A percentile compares a stretch with the other conserved stretches of the same genome.
These are phyloP conservation scores for Paraphoma sp. DNA, from an alignment of 2,329 filamentous ascomycete genomes.

Conservation along the genomic window DNA sequence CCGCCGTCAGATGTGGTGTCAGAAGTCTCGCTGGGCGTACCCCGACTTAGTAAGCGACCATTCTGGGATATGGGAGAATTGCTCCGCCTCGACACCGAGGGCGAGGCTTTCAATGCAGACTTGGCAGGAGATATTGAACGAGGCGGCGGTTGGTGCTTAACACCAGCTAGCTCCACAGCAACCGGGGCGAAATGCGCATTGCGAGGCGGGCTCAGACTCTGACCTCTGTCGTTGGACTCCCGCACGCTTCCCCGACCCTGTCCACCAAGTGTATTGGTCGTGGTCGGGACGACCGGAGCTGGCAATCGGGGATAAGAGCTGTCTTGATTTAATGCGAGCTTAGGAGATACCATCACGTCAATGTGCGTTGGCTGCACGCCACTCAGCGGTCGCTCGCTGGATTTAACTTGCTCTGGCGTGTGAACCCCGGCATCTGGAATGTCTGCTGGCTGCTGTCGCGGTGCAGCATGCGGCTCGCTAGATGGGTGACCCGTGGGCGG, in stretches of 20 bases:
- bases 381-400: constrained; percentile 21
- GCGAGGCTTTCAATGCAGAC: constrained; percentile 73
- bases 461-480: constrained; percentile 5
- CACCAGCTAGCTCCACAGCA: constrained; percentile 58
- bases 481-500: constrained; percentile 10
- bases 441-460: constrained; percentile 48
- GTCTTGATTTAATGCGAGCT: constrained; percentile 32
- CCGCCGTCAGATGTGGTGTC: constrained; percentile 60
- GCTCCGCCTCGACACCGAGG: constrained; percentile 57
- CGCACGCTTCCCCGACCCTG: constrained; percentile 27
- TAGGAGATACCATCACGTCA: constrained; percentile 23
- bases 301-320: constrained; percentile 32
- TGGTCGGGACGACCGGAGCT: constrained; percentile 11
- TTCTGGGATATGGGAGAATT: constrained; percentile 57
- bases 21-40: constrained; percentile 61
- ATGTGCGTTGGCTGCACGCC: constrained; percentile 9
- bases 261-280: constrained; percentile 9
- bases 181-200: constrained; percentile 71
- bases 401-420: constrained; percentile 29
- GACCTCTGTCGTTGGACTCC: constrained; percentile 31
- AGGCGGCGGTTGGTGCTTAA: constrained; percentile 72
- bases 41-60: constrained; percentile 55
- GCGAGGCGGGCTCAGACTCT: constrained; percentile 66
- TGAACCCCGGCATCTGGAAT: constrained; percentile 50
- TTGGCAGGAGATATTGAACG: constrained; percentile 79